These are phyloP conservation scores for Takashimella koratensis DNA, from an alignment of 1,284 basidiomycete genomes.

Conservation along the genomic window DNA sequence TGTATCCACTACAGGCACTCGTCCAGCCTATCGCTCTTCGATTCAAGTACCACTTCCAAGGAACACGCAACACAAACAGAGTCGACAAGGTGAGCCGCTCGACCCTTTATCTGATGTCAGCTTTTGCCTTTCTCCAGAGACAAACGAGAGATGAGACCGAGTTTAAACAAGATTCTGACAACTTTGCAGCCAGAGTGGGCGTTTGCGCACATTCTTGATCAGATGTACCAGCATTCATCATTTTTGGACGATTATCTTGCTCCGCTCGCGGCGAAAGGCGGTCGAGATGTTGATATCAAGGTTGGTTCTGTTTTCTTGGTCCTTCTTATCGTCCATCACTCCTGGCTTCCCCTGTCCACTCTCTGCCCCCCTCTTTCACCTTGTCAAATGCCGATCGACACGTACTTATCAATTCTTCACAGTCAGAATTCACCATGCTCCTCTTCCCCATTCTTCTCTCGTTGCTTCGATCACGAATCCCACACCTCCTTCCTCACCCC, in stretches of 20 bases:
- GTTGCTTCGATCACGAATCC: constrained; percentile 71
- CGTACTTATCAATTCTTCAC: constrained; percentile 6
- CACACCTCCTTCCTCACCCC: constrained; percentile 69
- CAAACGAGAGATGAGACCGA: neutral
- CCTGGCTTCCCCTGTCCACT: too few species aligned
- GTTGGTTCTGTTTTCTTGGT: constrained; percentile 51
- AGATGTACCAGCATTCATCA: constrained; percentile 70
- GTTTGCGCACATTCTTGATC: constrained; percentile 82
- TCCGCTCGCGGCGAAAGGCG: constrained; percentile 64
- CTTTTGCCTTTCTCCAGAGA: neutral
- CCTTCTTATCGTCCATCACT: neutral
- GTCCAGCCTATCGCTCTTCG: constrained; percentile 76
- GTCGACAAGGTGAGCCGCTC: constrained; percentile 73
- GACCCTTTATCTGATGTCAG: neutral
- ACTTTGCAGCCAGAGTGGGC: constrained; percentile 86
- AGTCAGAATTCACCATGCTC: constrained; percentile 75
- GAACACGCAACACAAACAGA: constrained; percentile 78
- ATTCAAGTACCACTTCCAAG: constrained; percentile 95
- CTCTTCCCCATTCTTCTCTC: constrained; percentile 65
- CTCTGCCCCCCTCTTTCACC: too few species aligned
- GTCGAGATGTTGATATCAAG: constrained; percentile 66
- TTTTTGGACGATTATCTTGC: constrained; percentile 78
- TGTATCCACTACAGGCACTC: constrained; percentile 81
- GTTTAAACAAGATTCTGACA: too few species aligned
- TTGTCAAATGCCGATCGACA: neutral